A percentile compares a stretch with the other conserved stretches of the same genome.
Conservation (phyloP, 2,329 filamentous ascomycete species). For the Celoporthe dispersa region DNA sequence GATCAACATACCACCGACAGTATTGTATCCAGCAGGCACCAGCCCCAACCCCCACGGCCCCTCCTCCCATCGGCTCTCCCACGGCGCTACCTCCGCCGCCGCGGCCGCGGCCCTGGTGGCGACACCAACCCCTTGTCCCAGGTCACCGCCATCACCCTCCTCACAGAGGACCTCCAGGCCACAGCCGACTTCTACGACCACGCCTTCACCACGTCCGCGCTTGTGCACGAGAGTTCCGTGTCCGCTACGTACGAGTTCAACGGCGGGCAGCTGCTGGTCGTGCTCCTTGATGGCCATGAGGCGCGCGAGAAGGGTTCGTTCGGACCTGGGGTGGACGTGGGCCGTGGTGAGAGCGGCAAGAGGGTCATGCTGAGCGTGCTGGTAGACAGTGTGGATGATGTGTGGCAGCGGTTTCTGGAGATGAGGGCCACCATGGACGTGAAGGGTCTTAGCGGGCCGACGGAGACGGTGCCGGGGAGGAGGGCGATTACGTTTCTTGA, state of each 20-base stretch:
- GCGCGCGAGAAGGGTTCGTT: not conserved
- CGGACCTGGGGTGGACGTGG: not conserved
- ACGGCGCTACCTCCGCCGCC: not conserved
- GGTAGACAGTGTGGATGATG: slow-evolving; percentile 10
- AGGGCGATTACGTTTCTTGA: slow-evolving; percentile 15
- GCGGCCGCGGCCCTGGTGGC: not conserved
- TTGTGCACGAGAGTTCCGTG: not conserved
- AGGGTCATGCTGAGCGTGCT: slow-evolving; percentile 19
- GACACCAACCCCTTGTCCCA: not conserved
- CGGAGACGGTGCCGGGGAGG: not conserved
- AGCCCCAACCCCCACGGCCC: not conserved
- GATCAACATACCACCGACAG: not conserved
- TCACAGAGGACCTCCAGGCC: slow-evolving; percentile 15
- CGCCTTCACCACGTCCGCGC: not conserved
- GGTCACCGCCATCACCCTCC: slow-evolving; percentile 14
- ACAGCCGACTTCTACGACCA: slow-evolving; percentile 15
- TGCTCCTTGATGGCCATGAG: not conserved
- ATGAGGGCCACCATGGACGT: not conserved
- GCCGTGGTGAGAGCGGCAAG: not conserved
- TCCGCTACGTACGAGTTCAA: slow-evolving; percentile 10
- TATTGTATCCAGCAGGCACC: not conserved
- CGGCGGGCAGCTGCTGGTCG: slow-evolving; percentile 10
- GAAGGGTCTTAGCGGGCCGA: not conserved
- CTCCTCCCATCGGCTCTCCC: not conserved
- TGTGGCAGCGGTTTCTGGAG: slow-evolving; percentile 7